Evolutionary conservation across 2,329 filamentous ascomycete species (phyloP), one percentile per base, ranked within the genome.

Genomic region (Lachnellula occidentalis): DNA sequence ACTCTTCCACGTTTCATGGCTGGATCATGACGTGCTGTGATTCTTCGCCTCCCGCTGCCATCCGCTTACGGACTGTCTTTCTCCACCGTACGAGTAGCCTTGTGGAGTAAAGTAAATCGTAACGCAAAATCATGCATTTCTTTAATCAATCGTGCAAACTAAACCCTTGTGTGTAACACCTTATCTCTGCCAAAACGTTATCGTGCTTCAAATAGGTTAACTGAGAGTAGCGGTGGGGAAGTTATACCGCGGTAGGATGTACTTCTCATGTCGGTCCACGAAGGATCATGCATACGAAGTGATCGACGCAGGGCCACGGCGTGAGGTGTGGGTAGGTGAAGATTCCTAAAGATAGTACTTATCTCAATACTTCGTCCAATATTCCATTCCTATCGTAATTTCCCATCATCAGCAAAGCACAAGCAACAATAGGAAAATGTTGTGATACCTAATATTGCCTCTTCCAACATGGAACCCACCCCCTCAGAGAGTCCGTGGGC

Each of bases 241-340:
- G 36, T 15, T 15, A 39, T 17, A 14, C 17, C 36, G 36, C 34
- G 43, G 43, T 11, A 24, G 37, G 37, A 41, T 17, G 15, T n/a
- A 14, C n/a, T 21, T n/a, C 12, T 45, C 42, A 21, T 45, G n/a
- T n/a, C 21, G 19, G 19, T 21, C 21, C 39, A 24, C 15, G 49
- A 37, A 52, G 54, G 54, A 56, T 56, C 54, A 56, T 52, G 49
- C 54, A 56, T 19, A 17, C 24, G 49, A 45, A 45, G 45, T 39
- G 50, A 53, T 53, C 50, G 45, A 46, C 54, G 50, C 54, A 49
- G 45, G 54, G 54, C 34, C 36, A 50, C 34, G 46, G 50, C 45
- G 45, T 39, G 22, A 19, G 17, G 43, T 27, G 43, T 46, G 22
- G 15, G 15, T 46, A 22, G 21, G 43, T 7, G 21, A 31, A 49